Conservation (phyloP, 176 grass and related monocot genomes). For the Triticum monococcum region DNA sequence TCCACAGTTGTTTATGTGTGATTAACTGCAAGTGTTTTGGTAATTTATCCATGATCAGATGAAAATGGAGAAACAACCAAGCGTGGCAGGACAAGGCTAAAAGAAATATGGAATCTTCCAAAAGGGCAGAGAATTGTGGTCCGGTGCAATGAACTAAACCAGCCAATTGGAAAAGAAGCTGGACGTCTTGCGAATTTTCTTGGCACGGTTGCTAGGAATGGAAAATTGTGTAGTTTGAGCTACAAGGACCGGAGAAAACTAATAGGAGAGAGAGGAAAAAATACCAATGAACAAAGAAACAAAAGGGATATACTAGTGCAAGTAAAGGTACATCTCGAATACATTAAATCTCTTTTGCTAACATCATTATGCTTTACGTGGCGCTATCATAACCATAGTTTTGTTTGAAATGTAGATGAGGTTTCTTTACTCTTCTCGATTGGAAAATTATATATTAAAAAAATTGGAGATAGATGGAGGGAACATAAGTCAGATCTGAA, state of each 20-base stretch:
- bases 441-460: neutral
- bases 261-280: too few species aligned
- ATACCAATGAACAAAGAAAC: too few species aligned
- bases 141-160: neutral
- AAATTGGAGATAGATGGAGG: constrained; percentile 13
- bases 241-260: too few species aligned
- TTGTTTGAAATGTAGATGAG: neutral
- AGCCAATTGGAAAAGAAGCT: neutral
- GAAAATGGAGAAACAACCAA: neutral
- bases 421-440: too few species aligned
- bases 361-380: too few species aligned
- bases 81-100: neutral
- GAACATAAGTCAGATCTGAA: constrained; percentile 5
- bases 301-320: too few species aligned
- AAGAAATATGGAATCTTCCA: neutral
- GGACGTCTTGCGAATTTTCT: neutral
- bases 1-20: too few species aligned
- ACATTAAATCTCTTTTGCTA: too few species aligned
- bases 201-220: constrained; percentile 15
- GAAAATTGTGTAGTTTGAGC: neutral
- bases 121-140: constrained; percentile 12
- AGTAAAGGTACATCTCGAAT: too few species aligned
- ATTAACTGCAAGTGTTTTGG: too few species aligned
- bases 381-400: too few species aligned
- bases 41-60: too few species aligned